phyloP scores from a whole-genome alignment of 163 green algal species.

The Chlamydomonas reinhardtii region DNA sequence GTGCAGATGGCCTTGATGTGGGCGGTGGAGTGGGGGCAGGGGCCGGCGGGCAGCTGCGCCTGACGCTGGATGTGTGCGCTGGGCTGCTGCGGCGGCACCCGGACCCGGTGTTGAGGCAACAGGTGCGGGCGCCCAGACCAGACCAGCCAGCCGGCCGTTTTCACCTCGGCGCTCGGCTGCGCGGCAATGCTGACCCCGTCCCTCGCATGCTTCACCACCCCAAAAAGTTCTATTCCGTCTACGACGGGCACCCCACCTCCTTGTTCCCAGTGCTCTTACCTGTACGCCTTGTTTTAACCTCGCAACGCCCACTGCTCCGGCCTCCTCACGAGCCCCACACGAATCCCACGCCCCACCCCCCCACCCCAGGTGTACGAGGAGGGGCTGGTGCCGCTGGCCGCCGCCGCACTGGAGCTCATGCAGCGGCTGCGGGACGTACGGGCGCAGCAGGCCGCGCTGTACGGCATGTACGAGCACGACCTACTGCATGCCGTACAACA shows the following conservation, averaged over 20 bases:
- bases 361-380: conserved; percentile 28
- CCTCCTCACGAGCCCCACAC: no score
- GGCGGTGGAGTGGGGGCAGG: neutral
- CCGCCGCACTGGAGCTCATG: neutral
- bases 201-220: no score
- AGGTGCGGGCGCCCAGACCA: neutral
- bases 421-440: conserved; percentile 22
- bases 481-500: neutral
- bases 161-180: no score
- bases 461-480: conserved; percentile 39
- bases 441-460: conserved; percentile 23
- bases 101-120: conserved; percentile 20
- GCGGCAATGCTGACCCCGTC: no score
- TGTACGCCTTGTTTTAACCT: no score
- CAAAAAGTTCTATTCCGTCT: no score
- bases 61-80: conserved; percentile 33
- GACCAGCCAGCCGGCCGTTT: no score
- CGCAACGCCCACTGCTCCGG: no score
- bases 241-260: no score
- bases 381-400: conserved; percentile 13
- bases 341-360: no score
- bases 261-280: no score
- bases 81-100: conserved; percentile 35
- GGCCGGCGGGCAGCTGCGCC: neutral
- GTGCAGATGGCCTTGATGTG: neutral